Evolutionary conservation across 1,139 yeast genomes (phyloP).

Genomic region (Sugiyamaella castrensis): DNA sequence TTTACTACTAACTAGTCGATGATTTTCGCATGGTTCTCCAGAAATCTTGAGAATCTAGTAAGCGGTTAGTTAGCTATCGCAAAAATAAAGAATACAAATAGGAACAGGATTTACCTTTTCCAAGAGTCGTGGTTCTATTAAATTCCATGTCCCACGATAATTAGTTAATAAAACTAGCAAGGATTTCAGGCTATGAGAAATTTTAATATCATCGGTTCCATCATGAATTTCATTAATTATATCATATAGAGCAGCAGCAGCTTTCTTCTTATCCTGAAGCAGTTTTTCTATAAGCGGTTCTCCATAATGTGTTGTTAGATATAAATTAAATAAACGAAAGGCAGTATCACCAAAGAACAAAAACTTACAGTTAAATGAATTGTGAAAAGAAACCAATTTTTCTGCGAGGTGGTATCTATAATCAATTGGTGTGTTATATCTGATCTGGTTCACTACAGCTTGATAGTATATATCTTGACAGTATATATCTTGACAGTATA

Average conservation of each 20-base stretch:
- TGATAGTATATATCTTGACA: no score
- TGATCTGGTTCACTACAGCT: no score
- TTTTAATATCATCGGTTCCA: constrained; percentile 25
- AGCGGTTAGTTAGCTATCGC: neutral
- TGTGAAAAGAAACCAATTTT: no score
- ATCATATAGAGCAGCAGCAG: constrained; percentile 32
- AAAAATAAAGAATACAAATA: neutral
- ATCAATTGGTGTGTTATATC: no score
- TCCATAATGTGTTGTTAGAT: neutral
- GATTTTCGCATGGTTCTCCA: constrained; percentile 23
- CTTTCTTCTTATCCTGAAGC: constrained; percentile 30
- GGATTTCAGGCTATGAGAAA: constrained; percentile 30
- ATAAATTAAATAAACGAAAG: no score
- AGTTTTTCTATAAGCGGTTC: constrained; percentile 25
- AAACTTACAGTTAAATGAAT: no score
- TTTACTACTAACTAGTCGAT: constrained; percentile 9
- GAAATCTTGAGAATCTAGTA: constrained; percentile 20
- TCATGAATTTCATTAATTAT: constrained; percentile 34
- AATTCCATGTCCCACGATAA: constrained; percentile 31
- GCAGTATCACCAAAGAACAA: no score
- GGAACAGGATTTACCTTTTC: constrained; percentile 20
- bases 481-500: no score
- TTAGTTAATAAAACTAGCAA: constrained; percentile 26
- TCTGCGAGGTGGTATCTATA: no score
- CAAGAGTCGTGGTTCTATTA: constrained; percentile 30